A percentile compares a stretch with the other conserved stretches of the same genome.
Evolutionary conservation across 139 green algal species (phyloP).

Genomic region (Trebouxia sp.): DNA sequence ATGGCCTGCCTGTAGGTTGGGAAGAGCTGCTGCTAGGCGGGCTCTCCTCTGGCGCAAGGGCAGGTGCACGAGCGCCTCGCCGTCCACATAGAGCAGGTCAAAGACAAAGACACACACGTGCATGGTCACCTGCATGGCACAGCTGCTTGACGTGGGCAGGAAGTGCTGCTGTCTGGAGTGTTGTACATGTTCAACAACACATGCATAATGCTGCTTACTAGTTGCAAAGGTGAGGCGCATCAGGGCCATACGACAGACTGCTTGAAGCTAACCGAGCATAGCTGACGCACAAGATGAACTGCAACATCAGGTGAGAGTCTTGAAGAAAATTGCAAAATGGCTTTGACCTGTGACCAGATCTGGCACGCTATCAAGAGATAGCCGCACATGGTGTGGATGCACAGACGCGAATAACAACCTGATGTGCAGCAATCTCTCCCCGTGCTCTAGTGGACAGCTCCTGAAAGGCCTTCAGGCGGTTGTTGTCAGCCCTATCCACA

Average conservation of each 20-base stretch:
- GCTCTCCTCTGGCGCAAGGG: constrained; percentile 59
- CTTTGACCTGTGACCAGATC: too few relatives aligned
- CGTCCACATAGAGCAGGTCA: constrained; percentile 78
- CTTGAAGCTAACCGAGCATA: too few relatives aligned
- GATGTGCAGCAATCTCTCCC: constrained; percentile 35
- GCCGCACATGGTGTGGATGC: too few relatives aligned
- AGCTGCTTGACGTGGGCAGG: background rate
- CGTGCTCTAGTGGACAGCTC: constrained; percentile 78
- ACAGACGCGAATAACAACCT: constrained; percentile 32
- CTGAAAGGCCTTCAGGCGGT: constrained; percentile 78
- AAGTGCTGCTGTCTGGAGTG: too few relatives aligned
- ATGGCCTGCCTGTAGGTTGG: constrained; percentile 31
- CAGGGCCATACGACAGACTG: too few relatives aligned
- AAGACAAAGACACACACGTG: constrained; percentile 89
- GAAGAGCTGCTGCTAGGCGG: constrained; percentile 31
- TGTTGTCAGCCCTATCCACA: constrained; percentile 56
- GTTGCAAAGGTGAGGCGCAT: too few relatives aligned
- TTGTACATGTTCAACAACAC: too few relatives aligned
- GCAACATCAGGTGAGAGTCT: too few relatives aligned
- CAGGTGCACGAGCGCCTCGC: constrained; percentile 55
- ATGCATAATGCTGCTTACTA: too few relatives aligned
- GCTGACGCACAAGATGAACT: too few relatives aligned
- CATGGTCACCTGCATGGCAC: constrained; percentile 43
- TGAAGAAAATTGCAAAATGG: too few relatives aligned
- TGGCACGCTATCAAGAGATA: too few relatives aligned